These are phyloP conservation scores for Echium plantagineum DNA, from an alignment of 257 asterid genomes.

Conservation along the genomic window DNA sequence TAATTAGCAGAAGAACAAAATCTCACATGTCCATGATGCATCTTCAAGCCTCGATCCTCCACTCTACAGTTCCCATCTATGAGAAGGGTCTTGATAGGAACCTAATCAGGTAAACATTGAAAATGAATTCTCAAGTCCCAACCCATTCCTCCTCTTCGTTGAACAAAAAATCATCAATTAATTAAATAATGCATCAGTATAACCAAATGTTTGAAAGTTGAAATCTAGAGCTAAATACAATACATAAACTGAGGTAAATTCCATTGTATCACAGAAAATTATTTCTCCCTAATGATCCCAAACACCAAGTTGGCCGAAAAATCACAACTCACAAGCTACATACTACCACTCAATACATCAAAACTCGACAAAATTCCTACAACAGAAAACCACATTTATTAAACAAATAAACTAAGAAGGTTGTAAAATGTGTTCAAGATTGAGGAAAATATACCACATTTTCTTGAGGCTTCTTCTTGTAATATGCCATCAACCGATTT, in stretches of 20 bases:
- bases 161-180: too few relatives aligned
- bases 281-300: too few relatives aligned
- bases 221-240: not conserved
- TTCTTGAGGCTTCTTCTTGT: slow-evolving; percentile 82
- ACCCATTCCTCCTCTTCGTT: not conserved
- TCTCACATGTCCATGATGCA: slow-evolving; percentile 92
- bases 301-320: too few relatives aligned
- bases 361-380: not conserved
- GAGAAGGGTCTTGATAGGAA: slow-evolving; percentile 74
- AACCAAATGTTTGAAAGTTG: not conserved
- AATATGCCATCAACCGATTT: slow-evolving; percentile 65
- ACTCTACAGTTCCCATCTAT: slow-evolving; percentile 89
- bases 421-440: not conserved
- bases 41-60: slow-evolving; percentile 91
- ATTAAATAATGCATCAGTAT: slow-evolving; percentile 1
- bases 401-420: not conserved
- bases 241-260: too few relatives aligned
- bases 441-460: slow-evolving; percentile 41
- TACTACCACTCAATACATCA: not conserved
- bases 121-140: slow-evolving; percentile 5
- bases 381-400: not conserved
- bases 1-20: slow-evolving; percentile 1
- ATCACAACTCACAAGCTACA: not conserved
- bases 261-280: too few relatives aligned
- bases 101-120: slow-evolving; percentile 27